phyloP scores from a whole-genome alignment of 2,329 filamentous ascomycete genomes.

The Exophiala sideris region DNA sequence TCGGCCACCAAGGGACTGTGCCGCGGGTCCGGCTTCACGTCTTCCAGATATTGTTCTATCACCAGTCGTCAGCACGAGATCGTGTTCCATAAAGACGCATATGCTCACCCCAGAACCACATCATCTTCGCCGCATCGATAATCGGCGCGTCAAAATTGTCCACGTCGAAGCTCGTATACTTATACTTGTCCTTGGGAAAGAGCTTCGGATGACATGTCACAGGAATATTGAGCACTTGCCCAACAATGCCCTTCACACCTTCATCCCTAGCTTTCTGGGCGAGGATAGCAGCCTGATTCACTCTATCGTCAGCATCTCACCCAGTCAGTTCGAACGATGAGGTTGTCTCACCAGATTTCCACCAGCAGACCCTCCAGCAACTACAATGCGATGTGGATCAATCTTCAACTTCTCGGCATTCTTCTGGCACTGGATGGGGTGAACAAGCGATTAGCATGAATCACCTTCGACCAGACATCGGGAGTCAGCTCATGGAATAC shows the following conservation, averaged over 20 bases:
- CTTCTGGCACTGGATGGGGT: neutral
- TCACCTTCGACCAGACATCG: neutral
- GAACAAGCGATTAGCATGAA: neutral
- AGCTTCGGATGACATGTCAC: neutral
- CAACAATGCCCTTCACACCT: neutral
- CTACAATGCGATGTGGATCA: neutral
- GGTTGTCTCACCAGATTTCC: neutral
- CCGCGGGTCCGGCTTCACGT: neutral
- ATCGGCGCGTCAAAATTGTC: neutral
- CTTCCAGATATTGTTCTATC: slow-evolving; percentile 4
- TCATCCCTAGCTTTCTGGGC: neutral
- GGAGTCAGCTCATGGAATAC: neutral
- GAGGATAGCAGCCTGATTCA: neutral
- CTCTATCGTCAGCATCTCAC: neutral
- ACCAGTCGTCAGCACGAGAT: neutral
- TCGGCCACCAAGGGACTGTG: slow-evolving; percentile 3
- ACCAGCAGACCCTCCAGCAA: neutral
- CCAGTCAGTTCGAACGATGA: neutral
- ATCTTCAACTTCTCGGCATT: neutral
- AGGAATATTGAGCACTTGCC: neutral
- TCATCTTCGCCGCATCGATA: neutral
- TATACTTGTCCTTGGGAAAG: neutral
- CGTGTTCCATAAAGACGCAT: neutral
- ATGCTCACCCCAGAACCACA: slow-evolving; percentile 1
- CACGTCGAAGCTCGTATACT: neutral